These are phyloP conservation scores for Royoungia palumana DNA, from an alignment of 768 basidiomycete species.

Conservation along the genomic window DNA sequence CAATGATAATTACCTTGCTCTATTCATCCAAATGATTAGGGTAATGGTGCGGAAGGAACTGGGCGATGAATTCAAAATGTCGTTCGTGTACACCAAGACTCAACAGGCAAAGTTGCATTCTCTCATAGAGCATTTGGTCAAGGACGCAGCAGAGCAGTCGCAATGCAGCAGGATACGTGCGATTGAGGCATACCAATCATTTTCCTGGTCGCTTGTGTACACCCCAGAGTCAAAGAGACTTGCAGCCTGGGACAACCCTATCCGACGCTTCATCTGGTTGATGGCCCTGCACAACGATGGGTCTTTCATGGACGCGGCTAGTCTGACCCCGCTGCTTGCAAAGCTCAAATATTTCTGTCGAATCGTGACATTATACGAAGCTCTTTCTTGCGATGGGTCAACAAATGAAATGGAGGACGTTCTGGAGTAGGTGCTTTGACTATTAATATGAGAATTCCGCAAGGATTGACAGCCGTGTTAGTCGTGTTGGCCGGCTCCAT, in stretches of 20 bases:
- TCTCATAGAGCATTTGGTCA: no score
- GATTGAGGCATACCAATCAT: neutral
- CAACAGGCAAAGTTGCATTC: neutral
- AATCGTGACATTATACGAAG: neutral
- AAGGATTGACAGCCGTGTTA: no score
- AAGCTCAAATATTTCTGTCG: slow-evolving; percentile 6
- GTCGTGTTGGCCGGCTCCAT: no score
- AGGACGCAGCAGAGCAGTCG: no score
- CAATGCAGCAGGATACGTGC: no score
- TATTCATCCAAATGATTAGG: neutral
- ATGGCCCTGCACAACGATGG: neutral
- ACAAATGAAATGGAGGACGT: neutral
- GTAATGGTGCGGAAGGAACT: neutral
- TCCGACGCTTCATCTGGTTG: neutral
- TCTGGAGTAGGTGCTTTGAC: no score
- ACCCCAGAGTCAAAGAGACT: neutral
- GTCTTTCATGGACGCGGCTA: neutral
- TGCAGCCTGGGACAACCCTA: neutral
- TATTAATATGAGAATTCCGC: no score
- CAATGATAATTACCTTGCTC: neutral
- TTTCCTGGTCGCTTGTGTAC: neutral
- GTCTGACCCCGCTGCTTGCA: neutral
- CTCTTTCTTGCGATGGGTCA: neutral
- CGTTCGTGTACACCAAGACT: neutral
- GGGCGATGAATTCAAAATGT: neutral